phyloP scores from a whole-genome alignment of 2,329 filamentous ascomycete genomes.

The Calonectria hongkongensis region DNA sequence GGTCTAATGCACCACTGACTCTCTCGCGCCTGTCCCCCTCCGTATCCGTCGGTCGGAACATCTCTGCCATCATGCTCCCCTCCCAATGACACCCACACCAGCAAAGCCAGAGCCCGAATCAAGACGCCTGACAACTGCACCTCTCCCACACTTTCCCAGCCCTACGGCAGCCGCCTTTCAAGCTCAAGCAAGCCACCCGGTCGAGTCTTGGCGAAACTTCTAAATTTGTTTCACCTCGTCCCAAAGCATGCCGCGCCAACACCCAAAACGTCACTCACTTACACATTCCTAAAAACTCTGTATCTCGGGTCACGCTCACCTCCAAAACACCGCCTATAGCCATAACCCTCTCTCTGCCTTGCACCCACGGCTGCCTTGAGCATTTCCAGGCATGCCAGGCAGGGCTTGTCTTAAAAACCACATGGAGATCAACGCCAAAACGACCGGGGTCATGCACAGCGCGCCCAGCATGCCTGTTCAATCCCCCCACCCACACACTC shows the following conservation, averaged over 20 bases:
- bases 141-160: conserved; percentile 19
- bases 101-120: background rate
- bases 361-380: conserved; percentile 30
- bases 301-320: background rate
- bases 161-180: conserved; percentile 21
- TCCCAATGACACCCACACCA: conserved; percentile 21
- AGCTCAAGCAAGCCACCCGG: conserved; percentile 21
- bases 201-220: conserved; percentile 28
- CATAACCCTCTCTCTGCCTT: conserved; percentile 9
- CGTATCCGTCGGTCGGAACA: background rate
- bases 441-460: conserved; percentile 15
- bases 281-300: conserved; percentile 7
- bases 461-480: conserved; percentile 20
- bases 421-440: background rate
- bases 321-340: background rate
- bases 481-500: background rate
- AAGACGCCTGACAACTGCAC: conserved; percentile 4
- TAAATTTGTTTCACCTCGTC: conserved; percentile 35
- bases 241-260: conserved; percentile 38
- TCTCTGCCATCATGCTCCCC: background rate
- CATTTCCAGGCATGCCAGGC: conserved; percentile 27
- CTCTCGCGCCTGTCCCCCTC: background rate
- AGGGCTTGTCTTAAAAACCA: conserved; percentile 10
- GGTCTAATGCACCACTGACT: conserved; percentile 7
- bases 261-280: conserved; percentile 37